These are phyloP conservation scores for Atalantia buxifolia DNA, from an alignment of 345 rosid genomes.

Conservation along the genomic window DNA sequence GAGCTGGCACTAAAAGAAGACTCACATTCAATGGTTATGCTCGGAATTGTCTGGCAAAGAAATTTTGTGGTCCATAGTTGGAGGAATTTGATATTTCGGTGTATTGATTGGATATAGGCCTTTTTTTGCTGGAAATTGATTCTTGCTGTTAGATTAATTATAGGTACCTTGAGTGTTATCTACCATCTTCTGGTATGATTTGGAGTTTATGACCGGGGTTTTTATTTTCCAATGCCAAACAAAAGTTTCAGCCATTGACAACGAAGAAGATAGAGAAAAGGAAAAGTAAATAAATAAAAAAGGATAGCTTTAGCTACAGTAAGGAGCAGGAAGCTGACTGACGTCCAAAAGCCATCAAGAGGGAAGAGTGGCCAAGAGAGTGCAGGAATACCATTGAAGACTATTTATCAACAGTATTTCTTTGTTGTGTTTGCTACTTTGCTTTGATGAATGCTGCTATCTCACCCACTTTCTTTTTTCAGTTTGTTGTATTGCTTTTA, in stretches of 20 bases:
- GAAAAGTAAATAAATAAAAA: constrained; percentile 26
- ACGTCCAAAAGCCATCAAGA: constrained; percentile 27
- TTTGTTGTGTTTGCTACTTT: constrained; percentile 29
- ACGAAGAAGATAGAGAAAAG: constrained; percentile 21
- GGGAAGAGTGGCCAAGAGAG: constrained; percentile 17
- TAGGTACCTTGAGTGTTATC: constrained; percentile 22
- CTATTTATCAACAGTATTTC: constrained; percentile 27
- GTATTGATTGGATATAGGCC: constrained; percentile 23
- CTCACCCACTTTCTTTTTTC: neutral
- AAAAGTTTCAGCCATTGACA: constrained; percentile 20
- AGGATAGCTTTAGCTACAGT: constrained; percentile 28
- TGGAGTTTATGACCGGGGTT: constrained; percentile 28
- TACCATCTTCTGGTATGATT: constrained; percentile 22
- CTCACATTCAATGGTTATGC: constrained; percentile 49
- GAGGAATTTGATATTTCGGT: constrained; percentile 13
- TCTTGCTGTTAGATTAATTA: constrained; percentile 16
- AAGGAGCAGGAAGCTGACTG: constrained; percentile 25
- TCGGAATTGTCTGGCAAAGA: constrained; percentile 38
- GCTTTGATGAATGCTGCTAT: constrained; percentile 22
- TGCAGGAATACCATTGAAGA: constrained; percentile 28
- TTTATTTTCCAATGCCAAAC: constrained; percentile 25
- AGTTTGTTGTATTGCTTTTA: constrained; percentile 9
- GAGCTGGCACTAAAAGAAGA: constrained; percentile 53
- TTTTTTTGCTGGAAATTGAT: constrained; percentile 11
- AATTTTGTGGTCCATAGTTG: constrained; percentile 32